Percentiles rank a stretch among this genome's conserved stretches.
phyloP scores from a whole-genome alignment of 495 filamentous ascomycete genomes.

The Aspergillus heteromorphus region DNA sequence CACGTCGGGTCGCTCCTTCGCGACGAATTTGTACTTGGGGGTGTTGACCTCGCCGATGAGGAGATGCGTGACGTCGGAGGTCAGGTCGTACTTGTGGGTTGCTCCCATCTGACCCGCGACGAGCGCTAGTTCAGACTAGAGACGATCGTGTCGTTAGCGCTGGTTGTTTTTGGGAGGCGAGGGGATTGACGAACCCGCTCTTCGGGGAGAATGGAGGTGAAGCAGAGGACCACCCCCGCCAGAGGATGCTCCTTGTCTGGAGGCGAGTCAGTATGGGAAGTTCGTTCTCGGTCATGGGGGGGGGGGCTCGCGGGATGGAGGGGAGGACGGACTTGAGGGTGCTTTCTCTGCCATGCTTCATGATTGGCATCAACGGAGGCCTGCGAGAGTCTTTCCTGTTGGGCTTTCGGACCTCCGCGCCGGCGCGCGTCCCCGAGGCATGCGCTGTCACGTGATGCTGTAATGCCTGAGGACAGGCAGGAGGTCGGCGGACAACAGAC shows the following conservation, averaged over 20 bases:
- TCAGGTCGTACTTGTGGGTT: constrained; percentile 80
- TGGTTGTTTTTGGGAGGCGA: neutral
- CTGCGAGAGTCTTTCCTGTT: too few species aligned
- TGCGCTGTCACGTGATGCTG: neutral
- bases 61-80: constrained; percentile 90
- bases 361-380: constrained; percentile 19
- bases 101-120: constrained; percentile 82
- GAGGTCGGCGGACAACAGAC: too few species aligned
- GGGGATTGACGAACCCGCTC: constrained; percentile 55
- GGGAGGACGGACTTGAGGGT: constrained; percentile 36
- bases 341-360: constrained; percentile 42
- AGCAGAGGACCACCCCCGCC: constrained; percentile 79
- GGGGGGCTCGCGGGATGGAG: too few species aligned
- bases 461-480: neutral
- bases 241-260: constrained; percentile 61
- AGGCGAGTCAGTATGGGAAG: constrained; percentile 6
- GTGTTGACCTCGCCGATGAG: constrained; percentile 84
- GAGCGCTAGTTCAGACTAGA: constrained; percentile 61
- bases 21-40: constrained; percentile 91
- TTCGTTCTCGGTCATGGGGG: too few species aligned
- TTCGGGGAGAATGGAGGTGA: constrained; percentile 79
- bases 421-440: neutral
- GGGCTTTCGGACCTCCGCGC: neutral
- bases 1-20: constrained; percentile 80
- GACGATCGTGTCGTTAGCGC: constrained; percentile 10